These are phyloP conservation scores for Leccinum subgranulosum DNA, from an alignment of 768 basidiomycete genomes.

Conservation along the genomic window DNA sequence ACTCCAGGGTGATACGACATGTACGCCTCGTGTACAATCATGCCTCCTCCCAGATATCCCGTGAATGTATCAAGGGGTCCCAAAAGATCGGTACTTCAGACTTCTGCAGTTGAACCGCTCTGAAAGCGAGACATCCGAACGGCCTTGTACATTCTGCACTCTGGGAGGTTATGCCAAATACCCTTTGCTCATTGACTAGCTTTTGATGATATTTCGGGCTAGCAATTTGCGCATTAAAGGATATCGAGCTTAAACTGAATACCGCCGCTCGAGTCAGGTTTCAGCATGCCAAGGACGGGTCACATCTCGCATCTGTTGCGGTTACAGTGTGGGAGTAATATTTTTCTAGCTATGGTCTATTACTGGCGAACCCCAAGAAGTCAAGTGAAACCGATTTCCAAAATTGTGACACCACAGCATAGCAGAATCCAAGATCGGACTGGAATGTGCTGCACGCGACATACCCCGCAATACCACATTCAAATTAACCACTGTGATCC, in stretches of 20 bases:
- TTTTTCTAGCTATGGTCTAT: neutral
- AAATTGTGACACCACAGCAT: neutral
- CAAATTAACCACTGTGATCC: neutral
- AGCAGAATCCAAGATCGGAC: conserved; percentile 3
- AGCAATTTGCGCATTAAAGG: neutral
- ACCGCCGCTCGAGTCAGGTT: neutral
- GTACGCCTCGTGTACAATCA: neutral
- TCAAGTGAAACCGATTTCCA: conserved; percentile 9
- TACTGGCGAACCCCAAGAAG: neutral
- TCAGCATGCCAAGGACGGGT: neutral
- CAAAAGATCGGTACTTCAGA: neutral
- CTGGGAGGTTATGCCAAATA: neutral
- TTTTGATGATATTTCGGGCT: neutral
- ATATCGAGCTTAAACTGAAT: neutral
- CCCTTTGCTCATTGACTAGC: neutral
- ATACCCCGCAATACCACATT: neutral
- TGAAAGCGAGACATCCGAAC: neutral
- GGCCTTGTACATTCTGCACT: too few relatives aligned
- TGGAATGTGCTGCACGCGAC: neutral
- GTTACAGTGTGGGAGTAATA: conserved; percentile 1
- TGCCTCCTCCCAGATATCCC: neutral
- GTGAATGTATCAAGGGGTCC: neutral
- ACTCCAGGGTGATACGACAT: neutral
- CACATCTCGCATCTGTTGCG: neutral
- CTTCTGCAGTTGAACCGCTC: neutral